Conservation (phyloP, 2,329 filamentous ascomycete species). For the Cryphonectria japonica region DNA sequence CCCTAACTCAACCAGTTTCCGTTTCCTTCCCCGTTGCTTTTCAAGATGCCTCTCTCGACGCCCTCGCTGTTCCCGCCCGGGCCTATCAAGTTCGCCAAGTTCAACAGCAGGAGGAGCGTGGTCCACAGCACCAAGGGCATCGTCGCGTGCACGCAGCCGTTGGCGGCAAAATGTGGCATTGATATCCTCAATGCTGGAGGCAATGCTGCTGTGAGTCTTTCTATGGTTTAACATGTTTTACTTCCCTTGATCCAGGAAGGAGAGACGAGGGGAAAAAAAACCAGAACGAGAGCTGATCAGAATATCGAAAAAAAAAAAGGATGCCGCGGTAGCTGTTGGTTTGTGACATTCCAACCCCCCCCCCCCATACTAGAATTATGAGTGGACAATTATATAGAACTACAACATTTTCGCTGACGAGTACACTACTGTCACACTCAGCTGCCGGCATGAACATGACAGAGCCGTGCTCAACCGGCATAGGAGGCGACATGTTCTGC, state of each 20-base stretch:
- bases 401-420: not conserved
- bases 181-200: constrained; percentile 84
- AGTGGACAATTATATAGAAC: not conserved
- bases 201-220: constrained; percentile 79
- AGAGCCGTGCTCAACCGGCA: constrained; percentile 90
- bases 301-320: constrained; percentile 59
- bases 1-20: too few species aligned
- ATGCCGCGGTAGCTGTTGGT: constrained; percentile 94
- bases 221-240: too few species aligned
- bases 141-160: constrained; percentile 84
- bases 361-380: not conserved
- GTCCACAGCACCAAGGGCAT: constrained; percentile 94
- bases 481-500: constrained; percentile 97
- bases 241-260: too few species aligned
- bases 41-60: constrained; percentile 52
- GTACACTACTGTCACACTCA: constrained; percentile 38
- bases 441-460: constrained; percentile 92
- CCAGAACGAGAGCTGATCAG: constrained; percentile 21
- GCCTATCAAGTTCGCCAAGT: constrained; percentile 61
- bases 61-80: constrained; percentile 51
- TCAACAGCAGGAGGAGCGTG: constrained; percentile 82
- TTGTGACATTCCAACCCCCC: not conserved
- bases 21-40: not conserved
- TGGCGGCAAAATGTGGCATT: constrained; percentile 87
- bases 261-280: too few species aligned